Conservation (phyloP, 176 grass and related monocot species). For the Olyra latifolia region DNA sequence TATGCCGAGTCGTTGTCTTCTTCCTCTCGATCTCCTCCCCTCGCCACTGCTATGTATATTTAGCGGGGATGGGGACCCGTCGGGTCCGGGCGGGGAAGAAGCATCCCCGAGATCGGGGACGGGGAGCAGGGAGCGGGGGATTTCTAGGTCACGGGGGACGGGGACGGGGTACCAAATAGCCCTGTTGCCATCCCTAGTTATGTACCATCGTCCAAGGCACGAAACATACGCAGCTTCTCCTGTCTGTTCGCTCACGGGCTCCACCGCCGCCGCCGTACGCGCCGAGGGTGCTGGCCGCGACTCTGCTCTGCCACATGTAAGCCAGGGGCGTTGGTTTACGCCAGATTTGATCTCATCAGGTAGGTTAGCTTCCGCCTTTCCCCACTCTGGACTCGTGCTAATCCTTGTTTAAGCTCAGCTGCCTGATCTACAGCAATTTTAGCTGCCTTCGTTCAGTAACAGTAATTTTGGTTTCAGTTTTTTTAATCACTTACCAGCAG, state of each 20-base stretch:
- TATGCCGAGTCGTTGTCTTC: too few relatives aligned
- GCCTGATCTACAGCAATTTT: not conserved
- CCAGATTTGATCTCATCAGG: not conserved
- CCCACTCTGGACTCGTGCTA: not conserved
- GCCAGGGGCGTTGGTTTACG: not conserved
- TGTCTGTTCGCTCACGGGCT: not conserved
- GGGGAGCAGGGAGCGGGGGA: too few relatives aligned
- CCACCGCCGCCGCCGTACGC: not conserved
- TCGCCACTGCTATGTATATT: too few relatives aligned
- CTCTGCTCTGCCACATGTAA: too few relatives aligned
- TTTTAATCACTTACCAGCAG: not conserved
- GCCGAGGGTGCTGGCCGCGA: not conserved
- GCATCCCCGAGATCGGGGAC: too few relatives aligned
- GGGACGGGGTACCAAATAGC: too few relatives aligned
- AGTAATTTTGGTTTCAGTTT: not conserved
- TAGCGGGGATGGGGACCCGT: too few relatives aligned
- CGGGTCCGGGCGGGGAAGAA: too few relatives aligned
- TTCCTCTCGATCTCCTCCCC: too few relatives aligned
- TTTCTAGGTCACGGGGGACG: too few relatives aligned
- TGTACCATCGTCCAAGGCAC: not conserved
- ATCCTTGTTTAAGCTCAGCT: not conserved
- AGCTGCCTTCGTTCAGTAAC: not conserved
- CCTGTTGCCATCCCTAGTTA: too few relatives aligned
- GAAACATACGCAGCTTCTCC: not conserved
- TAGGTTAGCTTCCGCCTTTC: not conserved